Evolutionary conservation across 2,329 filamentous ascomycete species (phyloP), one percentile per base, ranked within the genome.

Genomic region (Microsporum audouinii): DNA sequence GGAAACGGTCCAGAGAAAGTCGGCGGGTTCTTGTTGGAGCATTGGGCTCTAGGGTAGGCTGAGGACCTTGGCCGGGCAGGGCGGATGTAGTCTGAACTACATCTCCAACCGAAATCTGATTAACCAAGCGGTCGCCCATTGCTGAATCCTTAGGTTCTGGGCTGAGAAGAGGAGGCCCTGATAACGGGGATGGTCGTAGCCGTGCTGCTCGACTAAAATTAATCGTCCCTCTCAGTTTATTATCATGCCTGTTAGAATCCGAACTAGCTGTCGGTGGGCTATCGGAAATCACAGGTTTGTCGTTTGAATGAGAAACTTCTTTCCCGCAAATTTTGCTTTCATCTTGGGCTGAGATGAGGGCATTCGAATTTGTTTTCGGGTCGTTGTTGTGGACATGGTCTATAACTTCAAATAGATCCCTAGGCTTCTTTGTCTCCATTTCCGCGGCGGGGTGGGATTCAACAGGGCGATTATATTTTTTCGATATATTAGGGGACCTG

Each of bases 1-100:
- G 55, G 6, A 63, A 34, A 12, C 62, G 60, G 3, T 58, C 47
- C 41, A 65, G 45, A 27, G 60, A 60, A 29, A 63, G 53, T 23
- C 41, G 51, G 17, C 51, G 51, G 14, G 51, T 34, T 38, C 33
- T n/a, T 12, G 31, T 6, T 38, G 51, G 6, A 12, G 8, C 7
- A n/a, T 7, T 55, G n/a, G 29, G 7, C 7, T 34, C 51, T 36
- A 17, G 5, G n/a, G 5, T 34, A 8, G 33, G 51, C 23, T 17
- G 51, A 10, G 4, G 51, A 10, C 33, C 51, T 23, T 55, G 51
- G 6, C 12, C 7, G 14, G 51, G 6, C 8, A 31, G n/a, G 31
- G 3, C 17, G 31, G n/a, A 3, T 10, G 14, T 36, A 17, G 12
- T 8, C 12, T 55, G 31, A 14, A 17, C 2, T 36, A 12, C 5